A percentile compares a stretch with the other conserved stretches of the same genome.
Evolutionary conservation across 1,284 basidiomycete genomes (phyloP).

Genomic region (Mycena sp.): DNA sequence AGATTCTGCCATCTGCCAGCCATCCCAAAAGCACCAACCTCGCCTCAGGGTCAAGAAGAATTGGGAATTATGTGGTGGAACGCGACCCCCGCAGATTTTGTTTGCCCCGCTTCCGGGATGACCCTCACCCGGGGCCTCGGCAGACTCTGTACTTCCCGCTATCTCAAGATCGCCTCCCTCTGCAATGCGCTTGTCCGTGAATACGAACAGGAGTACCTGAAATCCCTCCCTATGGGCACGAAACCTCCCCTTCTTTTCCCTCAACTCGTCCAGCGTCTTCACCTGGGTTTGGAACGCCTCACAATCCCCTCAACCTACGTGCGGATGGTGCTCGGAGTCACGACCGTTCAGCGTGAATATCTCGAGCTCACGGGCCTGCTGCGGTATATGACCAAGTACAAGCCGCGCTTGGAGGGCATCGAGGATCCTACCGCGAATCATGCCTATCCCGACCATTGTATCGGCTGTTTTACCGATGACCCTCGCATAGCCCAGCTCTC

Average conservation of each 20-base stretch:
- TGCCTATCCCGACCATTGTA: background rate
- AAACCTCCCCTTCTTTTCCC: background rate
- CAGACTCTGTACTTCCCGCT: background rate
- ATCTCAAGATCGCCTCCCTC: background rate
- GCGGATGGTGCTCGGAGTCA: conserved; percentile 5
- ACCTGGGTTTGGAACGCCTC: conserved; percentile 4
- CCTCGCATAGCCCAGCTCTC: conserved; percentile 6
- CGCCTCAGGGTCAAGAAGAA: background rate
- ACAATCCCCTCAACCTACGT: background rate
- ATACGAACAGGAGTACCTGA: conserved; percentile 1
- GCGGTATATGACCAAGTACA: conserved; percentile 7
- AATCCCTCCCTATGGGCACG: conserved; percentile 14
- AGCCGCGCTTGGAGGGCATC: conserved; percentile 1
- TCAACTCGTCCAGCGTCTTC: conserved; percentile 15
- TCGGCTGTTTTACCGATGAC: conserved; percentile 9
- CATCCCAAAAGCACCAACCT: conserved; percentile 10
- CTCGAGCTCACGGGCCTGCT: conserved; percentile 18
- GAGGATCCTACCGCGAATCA: background rate
- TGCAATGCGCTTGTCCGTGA: background rate
- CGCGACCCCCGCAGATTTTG: conserved; percentile 4
- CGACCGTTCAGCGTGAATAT: conserved; percentile 17
- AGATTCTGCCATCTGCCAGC: background rate
- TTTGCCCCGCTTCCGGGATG: conserved; percentile 6
- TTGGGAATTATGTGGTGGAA: conserved; percentile 18
- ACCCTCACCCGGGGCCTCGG: conserved; percentile 19